Base-by-base conservation (phyloP, 73 alveolate genomes). In the Paramecium bursaria region DNA sequence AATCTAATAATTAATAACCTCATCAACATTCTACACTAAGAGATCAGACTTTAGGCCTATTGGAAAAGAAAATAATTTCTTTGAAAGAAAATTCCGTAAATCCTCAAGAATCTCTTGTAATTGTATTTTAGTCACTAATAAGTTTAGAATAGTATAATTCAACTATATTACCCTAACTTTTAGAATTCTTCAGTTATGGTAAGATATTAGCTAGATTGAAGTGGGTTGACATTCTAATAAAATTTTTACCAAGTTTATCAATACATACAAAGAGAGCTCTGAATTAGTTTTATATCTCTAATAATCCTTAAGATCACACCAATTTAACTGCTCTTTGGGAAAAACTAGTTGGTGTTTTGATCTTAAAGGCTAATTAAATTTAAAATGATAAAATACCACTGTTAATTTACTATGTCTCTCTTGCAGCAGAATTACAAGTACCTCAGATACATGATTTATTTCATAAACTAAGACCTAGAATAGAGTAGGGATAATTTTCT, bases 1-100 rank as follows among this genome's bases (percentile, higher is more conserved):
- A 42, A 21, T 57, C 82, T 10, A 31, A 67, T 35, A 17, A 31
- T 67, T 11, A 19, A 52, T 17, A 31, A 10, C 51, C 33, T 35
- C 47, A 67, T 35, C 82, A 67, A 39, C 79, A 60, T 60, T 57
- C 82, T 25, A 67, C 33, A 67, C 27, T 67, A 39, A 67, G 82
- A 67, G 55, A 67, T 67, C 35, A 53, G 10, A 47, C 44, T 4
- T 31, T 67, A 33, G 7, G 44, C 33, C 44, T 35, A 67, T 39
- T 67, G 3, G 82, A 67, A 67, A 19, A 35, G 4, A 67, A 67
- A 67, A 67, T 67, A 5, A 42, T 26, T 19, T 2, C 26, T 25
- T 67, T 67, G 9, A 67, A 39, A 57, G 7, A 67, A 39, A 42
- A 42, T 67, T 57, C 33, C 27, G 5, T 67, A 42, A 67, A 67